Base-by-base conservation (phyloP, 441 rosid species). In the Pelargonium fulgidum region DNA sequence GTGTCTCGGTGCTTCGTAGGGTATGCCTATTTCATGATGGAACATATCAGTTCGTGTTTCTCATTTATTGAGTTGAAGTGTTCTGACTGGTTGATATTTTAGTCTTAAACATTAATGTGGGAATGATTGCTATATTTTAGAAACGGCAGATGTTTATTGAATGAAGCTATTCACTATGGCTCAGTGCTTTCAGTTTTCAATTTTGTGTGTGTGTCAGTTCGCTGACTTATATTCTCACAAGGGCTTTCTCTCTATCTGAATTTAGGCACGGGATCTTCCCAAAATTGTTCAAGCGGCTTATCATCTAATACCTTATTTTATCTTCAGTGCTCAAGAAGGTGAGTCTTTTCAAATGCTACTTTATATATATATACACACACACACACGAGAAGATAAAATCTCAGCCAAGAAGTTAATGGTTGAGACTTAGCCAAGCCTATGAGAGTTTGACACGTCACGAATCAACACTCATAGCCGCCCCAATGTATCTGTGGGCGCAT, bases 221-320 rank as follows among this genome's bases (percentile, higher is more conserved):
- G 13, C 13, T 10, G 54, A 47, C 54, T 2, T 12, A 47, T 47
- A 47, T 47, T 47, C 54, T 47, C 54, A 47, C 24, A 24, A 44
- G 7, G 52, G 41, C 22, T 62, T 66, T 65, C 10, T 26, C 56
- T 69, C 68, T 67, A 71, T 62, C 65, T 48, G 56, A 74, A 64
- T 81, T 73, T 85, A 93, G 99, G 97, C 99, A 24, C 86, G 99
- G 85, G 97, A 93, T 85, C 90, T 91, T 73, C 83, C 96, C 4
- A 89, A 78, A 81, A 65, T 85, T 78, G 84, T 91, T 72, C 99
- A 88, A 80, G 88, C 89, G 74, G 91, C 74, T 1, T 93, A 93
- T 81, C 87, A 79, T 9, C 78, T 91, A 24, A 83, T 93, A 77
- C 99, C 96, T 1, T 93, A 93, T 76, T 93, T 93, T 68, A 85